Conservation (phyloP, 73 alveolate species). For the Tetrahymena thermophila region DNA sequence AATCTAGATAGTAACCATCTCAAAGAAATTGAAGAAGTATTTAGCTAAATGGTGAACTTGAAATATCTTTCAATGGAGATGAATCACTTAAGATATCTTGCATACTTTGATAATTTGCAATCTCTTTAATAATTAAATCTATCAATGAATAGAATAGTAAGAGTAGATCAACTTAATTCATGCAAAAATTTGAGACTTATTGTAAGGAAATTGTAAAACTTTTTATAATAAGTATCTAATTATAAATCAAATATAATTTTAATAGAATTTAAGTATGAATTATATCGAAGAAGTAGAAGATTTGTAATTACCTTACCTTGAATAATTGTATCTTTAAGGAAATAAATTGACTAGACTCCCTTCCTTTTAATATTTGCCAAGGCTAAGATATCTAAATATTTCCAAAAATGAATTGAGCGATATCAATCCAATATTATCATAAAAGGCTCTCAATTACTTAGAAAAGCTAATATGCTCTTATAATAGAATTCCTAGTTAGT, state of each 20-base stretch:
- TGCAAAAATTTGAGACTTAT: neutral
- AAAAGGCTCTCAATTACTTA: slow-evolving; percentile 5
- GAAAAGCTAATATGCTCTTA: slow-evolving; percentile 6
- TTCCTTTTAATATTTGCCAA: slow-evolving; percentile 2
- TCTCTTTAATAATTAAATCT: neutral
- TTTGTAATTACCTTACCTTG: slow-evolving; percentile 21
- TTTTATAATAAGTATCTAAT: neutral
- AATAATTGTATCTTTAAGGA: slow-evolving; percentile 9
- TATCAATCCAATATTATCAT: neutral
- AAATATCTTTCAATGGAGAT: neutral
- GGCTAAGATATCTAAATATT: slow-evolving; percentile 8
- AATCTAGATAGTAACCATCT: neutral
- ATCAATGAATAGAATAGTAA: neutral
- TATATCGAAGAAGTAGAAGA: slow-evolving; percentile 7
- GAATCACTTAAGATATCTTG: neutral
- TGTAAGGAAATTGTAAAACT: neutral
- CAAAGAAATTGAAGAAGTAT: neutral
- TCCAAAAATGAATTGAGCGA: slow-evolving; percentile 10
- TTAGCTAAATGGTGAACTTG: neutral
- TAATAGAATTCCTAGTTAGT: neutral
- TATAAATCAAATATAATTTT: neutral
- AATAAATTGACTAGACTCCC: slow-evolving; percentile 15
- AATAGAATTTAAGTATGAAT: neutral
- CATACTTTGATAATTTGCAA: neutral
- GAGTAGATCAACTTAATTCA: neutral